Base-by-base conservation (phyloP, 2,329 filamentous ascomycete species). In the Hypomyces rosellus region DNA sequence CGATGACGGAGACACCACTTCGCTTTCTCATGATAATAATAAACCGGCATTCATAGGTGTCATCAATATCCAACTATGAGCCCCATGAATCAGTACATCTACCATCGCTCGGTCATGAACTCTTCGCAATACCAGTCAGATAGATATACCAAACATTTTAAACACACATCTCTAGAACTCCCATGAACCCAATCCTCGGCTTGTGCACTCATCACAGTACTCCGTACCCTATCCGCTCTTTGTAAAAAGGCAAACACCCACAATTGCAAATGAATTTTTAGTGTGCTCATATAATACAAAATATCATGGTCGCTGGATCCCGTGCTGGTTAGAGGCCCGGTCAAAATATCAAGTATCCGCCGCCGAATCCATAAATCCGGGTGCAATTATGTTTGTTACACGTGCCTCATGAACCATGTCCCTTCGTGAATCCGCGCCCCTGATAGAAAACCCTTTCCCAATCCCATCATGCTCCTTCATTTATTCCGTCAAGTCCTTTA, bases 401-500 rank as follows among this genome's bases (percentile, higher is more conserved):
- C 15, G 30, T 25, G 22, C 30, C 46, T 34, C 42, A 37, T 42
- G 30, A 49, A 43, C 50, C 48, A 46, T 41, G 45, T 37, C 18
- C 44, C 44, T 34, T 13, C 18, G 11, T 38, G 42, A 41, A 43
- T 46, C 37, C 45, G 46, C 42, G 50, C 50, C 50, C 41, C 41
- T 33, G 37, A 30, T 30, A 30, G 25, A n/a, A 46, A 49, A 49
- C 41, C 42, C 34, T 36, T 52, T 46, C 25, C 37, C 46, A 38
- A 16, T 46, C 39, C 34, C 34, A n/a, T 46, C 37, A 39, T 41
- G 34, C 18, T 4, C 14, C 12, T 38, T 40, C 34, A 13, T 39
- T 16, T 22, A 18, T 12, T 20, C 25, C 39, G 14, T 40, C 50
- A 44, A n/a, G n/a, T 33, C 50, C 38, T 66, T 69, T 80, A 81